phyloP scores from a whole-genome alignment of 2,329 filamentous ascomycete species.

The Fusarium sp. region DNA sequence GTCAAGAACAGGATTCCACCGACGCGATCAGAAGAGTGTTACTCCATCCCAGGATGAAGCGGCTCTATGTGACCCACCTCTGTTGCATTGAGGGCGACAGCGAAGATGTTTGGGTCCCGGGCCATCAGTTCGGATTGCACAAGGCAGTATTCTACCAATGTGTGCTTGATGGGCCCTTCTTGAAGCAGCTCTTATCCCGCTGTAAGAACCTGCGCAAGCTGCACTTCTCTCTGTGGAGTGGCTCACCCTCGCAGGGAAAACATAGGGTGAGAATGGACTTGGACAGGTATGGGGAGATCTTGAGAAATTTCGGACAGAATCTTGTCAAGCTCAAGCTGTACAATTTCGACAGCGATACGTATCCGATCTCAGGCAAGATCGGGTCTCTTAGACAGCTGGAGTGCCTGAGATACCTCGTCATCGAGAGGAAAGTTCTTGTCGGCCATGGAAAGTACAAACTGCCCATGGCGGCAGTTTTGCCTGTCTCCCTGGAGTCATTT shows the following conservation, averaged over 20 bases:
- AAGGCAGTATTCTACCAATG: background rate
- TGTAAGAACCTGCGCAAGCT: background rate
- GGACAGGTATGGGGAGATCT: background rate
- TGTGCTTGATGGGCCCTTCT: background rate
- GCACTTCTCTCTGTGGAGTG: fast-evolving
- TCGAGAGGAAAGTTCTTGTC: background rate
- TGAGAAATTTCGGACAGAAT: conserved; percentile 1
- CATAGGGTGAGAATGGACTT: background rate
- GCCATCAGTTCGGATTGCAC: background rate
- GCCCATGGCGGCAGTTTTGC: background rate
- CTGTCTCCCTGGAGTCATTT: background rate
- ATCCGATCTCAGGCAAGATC: background rate
- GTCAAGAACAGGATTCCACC: too few species aligned
- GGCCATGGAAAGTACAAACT: background rate
- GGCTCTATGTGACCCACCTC: background rate
- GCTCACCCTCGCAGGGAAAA: background rate
- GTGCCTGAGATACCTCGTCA: background rate
- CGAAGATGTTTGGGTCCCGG: background rate
- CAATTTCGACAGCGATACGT: background rate
- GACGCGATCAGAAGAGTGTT: background rate
- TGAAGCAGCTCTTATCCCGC: background rate
- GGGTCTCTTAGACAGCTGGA: background rate
- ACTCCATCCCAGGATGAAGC: conserved; percentile 1
- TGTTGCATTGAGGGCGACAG: background rate
- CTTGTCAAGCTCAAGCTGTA: background rate